phyloP scores from a whole-genome alignment of 208 protist species.

The Leptomonas seymouri region DNA sequence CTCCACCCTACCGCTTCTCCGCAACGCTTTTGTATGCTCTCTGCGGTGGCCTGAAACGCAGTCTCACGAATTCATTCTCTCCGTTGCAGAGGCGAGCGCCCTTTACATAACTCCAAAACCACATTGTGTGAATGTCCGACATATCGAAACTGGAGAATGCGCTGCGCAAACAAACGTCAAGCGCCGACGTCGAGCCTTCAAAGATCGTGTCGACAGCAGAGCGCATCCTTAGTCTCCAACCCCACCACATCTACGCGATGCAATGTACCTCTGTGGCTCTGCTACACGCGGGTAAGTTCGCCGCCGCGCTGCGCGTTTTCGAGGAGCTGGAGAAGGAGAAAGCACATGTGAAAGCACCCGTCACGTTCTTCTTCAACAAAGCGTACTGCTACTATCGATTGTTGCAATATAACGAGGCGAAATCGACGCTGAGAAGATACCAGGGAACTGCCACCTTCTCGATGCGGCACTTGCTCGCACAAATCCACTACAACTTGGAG shows the following conservation, averaged over 20 bases:
- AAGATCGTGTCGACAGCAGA: slow-evolving; percentile 64
- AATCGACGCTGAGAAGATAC: slow-evolving; percentile 33
- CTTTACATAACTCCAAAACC: background rate
- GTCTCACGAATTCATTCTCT: too few species aligned
- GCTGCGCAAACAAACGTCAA: slow-evolving; percentile 52
- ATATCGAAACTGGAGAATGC: slow-evolving; percentile 64
- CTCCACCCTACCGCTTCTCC: too few species aligned
- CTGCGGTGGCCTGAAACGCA: too few species aligned
- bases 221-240: slow-evolving; percentile 61
- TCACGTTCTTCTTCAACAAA: slow-evolving; percentile 57
- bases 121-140: slow-evolving; percentile 53
- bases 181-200: slow-evolving; percentile 42
- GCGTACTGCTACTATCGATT: slow-evolving; percentile 82
- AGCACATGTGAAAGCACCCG: slow-evolving; percentile 3
- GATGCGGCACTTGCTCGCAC: slow-evolving; percentile 73
- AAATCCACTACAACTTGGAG: slow-evolving; percentile 87
- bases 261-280: slow-evolving; percentile 71
- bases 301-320: slow-evolving; percentile 57
- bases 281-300: slow-evolving; percentile 69
- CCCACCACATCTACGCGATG: slow-evolving; percentile 60
- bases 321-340: slow-evolving; percentile 39
- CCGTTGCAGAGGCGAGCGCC: too few species aligned
- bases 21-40: too few species aligned
- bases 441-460: slow-evolving; percentile 36
- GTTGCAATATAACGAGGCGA: slow-evolving; percentile 63